Evolutionary conservation across 106 monocot genomes (phyloP).

Genomic region (Gastrodia elata): DNA sequence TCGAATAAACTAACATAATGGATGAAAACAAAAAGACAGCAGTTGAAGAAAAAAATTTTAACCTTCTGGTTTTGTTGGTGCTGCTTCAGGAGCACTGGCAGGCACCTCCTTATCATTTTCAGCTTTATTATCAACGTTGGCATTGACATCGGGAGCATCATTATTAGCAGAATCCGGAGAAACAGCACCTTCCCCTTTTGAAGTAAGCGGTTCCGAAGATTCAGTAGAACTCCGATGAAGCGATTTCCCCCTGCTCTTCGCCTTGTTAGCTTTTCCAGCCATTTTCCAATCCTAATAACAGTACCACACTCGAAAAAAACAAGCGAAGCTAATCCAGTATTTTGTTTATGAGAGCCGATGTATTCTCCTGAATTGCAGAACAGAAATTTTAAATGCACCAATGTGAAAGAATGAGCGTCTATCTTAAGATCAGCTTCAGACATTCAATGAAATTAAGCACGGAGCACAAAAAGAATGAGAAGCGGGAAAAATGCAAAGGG

Average conservation of each 20-base stretch:
- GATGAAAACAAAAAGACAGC: neutral
- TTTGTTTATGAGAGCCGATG: neutral
- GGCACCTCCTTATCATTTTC: conserved; percentile 1
- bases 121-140: neutral
- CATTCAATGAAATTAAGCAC: neutral
- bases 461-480: neutral
- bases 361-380: neutral
- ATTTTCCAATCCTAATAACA: neutral
- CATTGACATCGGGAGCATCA: neutral
- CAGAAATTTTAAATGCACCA: neutral
- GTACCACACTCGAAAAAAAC: neutral
- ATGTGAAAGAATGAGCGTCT: neutral
- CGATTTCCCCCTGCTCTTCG: conserved; percentile 4
- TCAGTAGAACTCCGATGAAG: conserved; percentile 1
- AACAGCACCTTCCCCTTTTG: neutral
- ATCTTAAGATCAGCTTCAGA: neutral
- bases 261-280: conserved; percentile 10
- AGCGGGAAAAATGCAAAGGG: neutral
- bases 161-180: neutral
- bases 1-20: neutral
- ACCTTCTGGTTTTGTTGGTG: conserved; percentile 48
- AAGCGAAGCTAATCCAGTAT: neutral
- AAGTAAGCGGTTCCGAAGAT: neutral
- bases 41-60: neutral
- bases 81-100: conserved; percentile 14